Evolutionary conservation across 345 rosid genomes (phyloP), one percentile per base, ranked within the genome.

Genomic region (Arabidopsis suecica): DNA sequence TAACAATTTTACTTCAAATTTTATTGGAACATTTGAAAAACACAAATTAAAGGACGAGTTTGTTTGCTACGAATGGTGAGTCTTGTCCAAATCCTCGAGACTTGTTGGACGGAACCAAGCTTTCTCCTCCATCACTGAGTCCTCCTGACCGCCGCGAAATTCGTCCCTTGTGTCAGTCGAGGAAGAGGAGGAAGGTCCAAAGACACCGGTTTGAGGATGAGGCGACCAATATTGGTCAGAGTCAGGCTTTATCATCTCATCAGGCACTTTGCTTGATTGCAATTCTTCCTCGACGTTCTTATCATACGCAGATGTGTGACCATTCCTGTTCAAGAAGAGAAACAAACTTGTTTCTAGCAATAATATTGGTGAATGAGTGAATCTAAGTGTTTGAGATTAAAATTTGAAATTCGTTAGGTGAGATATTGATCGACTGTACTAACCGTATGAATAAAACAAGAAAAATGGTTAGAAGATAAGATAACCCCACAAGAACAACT

Each of bases 51-150:
- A 73, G 38, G 32, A 65, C 16, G n/a, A 41, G 18, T 41, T 62
- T 51, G 34, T 20, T 72, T 65, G 30, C 62, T 65, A 75, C 1
- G 68, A 60, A 10, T 75, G 83, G 79, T 78, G 73, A 11, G 91
- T 89, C 82, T 90, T 93, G 84, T 93, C 96, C 68, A 71, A 25
- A 83, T 93, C 96, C 83, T 93, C 94, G 3, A 93, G 88, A 63
- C 90, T 86, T 6, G 97, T 90, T 50, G 94, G 93, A 56, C 97
- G 96, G 75, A 90, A 92, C 93, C 94, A 90, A 3, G 96, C 96
- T 75, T 83, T 84, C 81, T 90, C 91, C 76, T 92, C 93, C 78
- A 86, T 38, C 53, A 71, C 84, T 0, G 90, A 56, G 30, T 81
- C 38, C 30, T 40, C 59, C 9, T 64, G 47, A n/a, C 61, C 11